Conservation (phyloP, 306 rosid species). For the Senna tora region DNA sequence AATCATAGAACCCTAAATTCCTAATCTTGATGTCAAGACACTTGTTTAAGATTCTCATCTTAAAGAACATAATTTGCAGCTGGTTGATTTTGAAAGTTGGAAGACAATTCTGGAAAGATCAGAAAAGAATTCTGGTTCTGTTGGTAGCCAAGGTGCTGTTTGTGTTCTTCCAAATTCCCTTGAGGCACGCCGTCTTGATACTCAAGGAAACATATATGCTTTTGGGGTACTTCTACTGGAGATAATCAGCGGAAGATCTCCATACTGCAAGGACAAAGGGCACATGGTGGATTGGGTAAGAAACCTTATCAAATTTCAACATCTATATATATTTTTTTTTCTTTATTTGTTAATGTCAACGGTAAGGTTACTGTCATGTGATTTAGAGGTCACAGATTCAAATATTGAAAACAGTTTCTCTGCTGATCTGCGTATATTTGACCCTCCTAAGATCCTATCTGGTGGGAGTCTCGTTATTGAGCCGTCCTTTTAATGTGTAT, state of each 20-base stretch:
- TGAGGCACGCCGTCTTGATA: slow-evolving; percentile 77
- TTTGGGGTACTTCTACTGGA: slow-evolving; percentile 85
- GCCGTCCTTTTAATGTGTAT: no score
- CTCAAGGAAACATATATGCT: slow-evolving; percentile 77
- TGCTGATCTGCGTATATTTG: no score
- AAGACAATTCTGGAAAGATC: slow-evolving; percentile 86
- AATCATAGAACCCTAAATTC: background rate
- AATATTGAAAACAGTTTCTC: no score
- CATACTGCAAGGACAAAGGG: slow-evolving; percentile 85
- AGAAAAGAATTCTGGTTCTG: slow-evolving; percentile 71
- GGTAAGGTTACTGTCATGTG: no score
- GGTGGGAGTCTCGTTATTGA: no score
- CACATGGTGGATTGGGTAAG: slow-evolving; percentile 94
- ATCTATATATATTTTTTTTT: background rate
- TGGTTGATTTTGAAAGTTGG: slow-evolving; percentile 98
- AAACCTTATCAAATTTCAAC: slow-evolving; percentile 23
- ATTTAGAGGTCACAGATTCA: no score
- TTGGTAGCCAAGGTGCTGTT: slow-evolving; percentile 66
- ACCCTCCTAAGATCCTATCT: no score
- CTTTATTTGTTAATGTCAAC: slow-evolving; percentile 21
- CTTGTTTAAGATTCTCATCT: slow-evolving; percentile 20
- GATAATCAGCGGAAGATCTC: slow-evolving; percentile 86
- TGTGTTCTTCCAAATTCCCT: slow-evolving; percentile 78
- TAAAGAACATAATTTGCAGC: slow-evolving; percentile 48
- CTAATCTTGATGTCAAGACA: background rate